Conservation (phyloP, 2,329 filamentous ascomycete species). For the Graphium sp. region DNA sequence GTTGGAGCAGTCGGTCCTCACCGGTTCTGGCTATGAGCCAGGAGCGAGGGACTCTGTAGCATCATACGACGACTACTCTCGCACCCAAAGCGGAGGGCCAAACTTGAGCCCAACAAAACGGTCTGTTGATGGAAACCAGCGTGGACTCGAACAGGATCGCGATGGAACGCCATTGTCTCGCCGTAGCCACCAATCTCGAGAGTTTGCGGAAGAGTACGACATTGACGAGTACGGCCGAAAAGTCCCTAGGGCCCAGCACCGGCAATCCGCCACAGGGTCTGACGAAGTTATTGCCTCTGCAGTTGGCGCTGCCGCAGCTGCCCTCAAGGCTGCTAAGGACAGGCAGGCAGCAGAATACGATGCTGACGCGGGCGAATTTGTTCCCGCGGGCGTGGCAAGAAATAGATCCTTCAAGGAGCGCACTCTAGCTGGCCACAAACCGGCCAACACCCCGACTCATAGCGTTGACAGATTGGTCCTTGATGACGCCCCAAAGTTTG, state of each 20-base stretch:
- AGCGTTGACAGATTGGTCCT: constrained; percentile 40
- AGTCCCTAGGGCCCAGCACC: constrained; percentile 24
- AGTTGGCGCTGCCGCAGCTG: constrained; percentile 33
- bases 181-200: constrained; percentile 22
- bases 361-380: constrained; percentile 20
- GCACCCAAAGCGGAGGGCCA: constrained; percentile 13
- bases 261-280: constrained; percentile 35
- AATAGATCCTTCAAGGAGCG: constrained; percentile 53
- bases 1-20: constrained; percentile 52
- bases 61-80: constrained; percentile 14
- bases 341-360: constrained; percentile 19
- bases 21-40: constrained; percentile 36
- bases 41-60: constrained; percentile 19
- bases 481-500: constrained; percentile 38
- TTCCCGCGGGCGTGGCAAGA: constrained; percentile 33
- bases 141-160: constrained; percentile 19
- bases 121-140: constrained; percentile 19
- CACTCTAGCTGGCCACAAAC: constrained; percentile 36
- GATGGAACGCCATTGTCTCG: constrained; percentile 20
- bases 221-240: constrained; percentile 41
- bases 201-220: constrained; percentile 36
- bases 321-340: constrained; percentile 30
- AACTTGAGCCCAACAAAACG: constrained; percentile 23
- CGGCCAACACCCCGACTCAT: constrained; percentile 37
- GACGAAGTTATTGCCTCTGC: constrained; percentile 40